A percentile compares a stretch with the other conserved stretches of the same genome.
Evolutionary conservation across 768 basidiomycete genomes (phyloP).

Genomic region (Cubamyces sp.): DNA sequence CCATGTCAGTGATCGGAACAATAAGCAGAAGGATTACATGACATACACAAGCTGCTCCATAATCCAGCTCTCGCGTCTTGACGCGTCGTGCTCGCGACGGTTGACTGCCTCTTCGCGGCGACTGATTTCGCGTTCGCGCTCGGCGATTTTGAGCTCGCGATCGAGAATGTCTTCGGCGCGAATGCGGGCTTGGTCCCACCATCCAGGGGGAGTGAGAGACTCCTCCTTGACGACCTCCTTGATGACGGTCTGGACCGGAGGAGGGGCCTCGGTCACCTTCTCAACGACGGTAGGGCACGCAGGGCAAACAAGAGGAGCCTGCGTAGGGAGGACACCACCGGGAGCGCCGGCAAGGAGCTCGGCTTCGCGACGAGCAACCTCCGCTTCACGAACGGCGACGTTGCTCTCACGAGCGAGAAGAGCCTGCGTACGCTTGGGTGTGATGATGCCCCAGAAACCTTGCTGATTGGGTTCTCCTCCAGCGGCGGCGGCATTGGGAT

Average conservation of each 20-base stretch:
- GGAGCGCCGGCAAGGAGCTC: slow-evolving; percentile 83
- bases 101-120: slow-evolving; percentile 86
- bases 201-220: slow-evolving; percentile 77
- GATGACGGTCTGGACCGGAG: slow-evolving; percentile 76
- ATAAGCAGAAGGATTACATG: not conserved
- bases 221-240: slow-evolving; percentile 88
- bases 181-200: slow-evolving; percentile 67
- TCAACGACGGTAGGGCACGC: slow-evolving; percentile 57
- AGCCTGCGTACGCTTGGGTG: slow-evolving; percentile 81
- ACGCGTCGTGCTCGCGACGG: slow-evolving; percentile 84
- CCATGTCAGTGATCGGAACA: not conserved
- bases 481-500: not conserved
- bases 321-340: slow-evolving; percentile 68
- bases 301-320: slow-evolving; percentile 59
- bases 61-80: slow-evolving; percentile 87
- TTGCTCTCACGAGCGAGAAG: slow-evolving; percentile 79
- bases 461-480: slow-evolving; percentile 44
- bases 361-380: slow-evolving; percentile 88
- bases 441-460: slow-evolving; percentile 73
- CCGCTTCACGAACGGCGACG: slow-evolving; percentile 82
- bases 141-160: slow-evolving; percentile 82
- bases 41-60: slow-evolving; percentile 91
- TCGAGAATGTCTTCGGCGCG: slow-evolving; percentile 84
- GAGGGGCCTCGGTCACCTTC: slow-evolving; percentile 55
- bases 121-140: slow-evolving; percentile 85